Conservation (phyloP, 1,284 basidiomycete species). For the Ceratobasidium theobromae region DNA sequence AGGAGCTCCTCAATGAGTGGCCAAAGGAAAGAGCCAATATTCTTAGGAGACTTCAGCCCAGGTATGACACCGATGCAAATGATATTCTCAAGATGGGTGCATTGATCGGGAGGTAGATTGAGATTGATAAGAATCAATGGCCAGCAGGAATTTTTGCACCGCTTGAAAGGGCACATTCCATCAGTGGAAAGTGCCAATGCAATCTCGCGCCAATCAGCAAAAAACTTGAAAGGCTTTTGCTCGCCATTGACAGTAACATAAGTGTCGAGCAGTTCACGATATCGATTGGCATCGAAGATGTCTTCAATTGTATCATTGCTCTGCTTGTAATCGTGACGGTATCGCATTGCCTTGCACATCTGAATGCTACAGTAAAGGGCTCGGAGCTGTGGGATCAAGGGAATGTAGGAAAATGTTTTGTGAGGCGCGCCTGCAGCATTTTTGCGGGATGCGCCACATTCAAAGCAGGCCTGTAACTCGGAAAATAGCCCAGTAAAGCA, state of each 20-base stretch:
- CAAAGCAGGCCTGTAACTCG: conserved; percentile 38
- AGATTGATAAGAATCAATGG: conserved; percentile 27
- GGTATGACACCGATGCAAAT: conserved; percentile 30
- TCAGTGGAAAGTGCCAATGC: conserved; percentile 31
- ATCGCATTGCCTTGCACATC: conserved; percentile 39
- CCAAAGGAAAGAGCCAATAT: conserved; percentile 30
- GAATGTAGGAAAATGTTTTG: conserved; percentile 44
- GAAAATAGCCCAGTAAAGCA: conserved; percentile 45
- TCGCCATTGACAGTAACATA: conserved; percentile 22
- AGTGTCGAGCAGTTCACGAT: neutral
- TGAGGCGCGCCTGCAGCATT: conserved; percentile 35
- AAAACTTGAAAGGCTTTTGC: neutral
- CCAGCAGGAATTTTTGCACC: conserved; percentile 21
- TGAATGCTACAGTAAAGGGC: conserved; percentile 40
- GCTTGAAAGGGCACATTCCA: conserved; percentile 30
- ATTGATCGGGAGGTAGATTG: conserved; percentile 30
- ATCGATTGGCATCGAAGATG: conserved; percentile 28
- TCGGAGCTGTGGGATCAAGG: conserved; percentile 46
- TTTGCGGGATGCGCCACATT: conserved; percentile 41
- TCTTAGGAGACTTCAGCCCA: conserved; percentile 31
- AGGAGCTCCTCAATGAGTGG: conserved; percentile 29
- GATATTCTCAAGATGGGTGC: conserved; percentile 18
- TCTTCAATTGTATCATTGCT: conserved; percentile 3
- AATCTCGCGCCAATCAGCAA: conserved; percentile 14
- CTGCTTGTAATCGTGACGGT: conserved; percentile 23